Conservation (phyloP, 108 stramenopile species). For the Asterionellopsis glacialis region DNA sequence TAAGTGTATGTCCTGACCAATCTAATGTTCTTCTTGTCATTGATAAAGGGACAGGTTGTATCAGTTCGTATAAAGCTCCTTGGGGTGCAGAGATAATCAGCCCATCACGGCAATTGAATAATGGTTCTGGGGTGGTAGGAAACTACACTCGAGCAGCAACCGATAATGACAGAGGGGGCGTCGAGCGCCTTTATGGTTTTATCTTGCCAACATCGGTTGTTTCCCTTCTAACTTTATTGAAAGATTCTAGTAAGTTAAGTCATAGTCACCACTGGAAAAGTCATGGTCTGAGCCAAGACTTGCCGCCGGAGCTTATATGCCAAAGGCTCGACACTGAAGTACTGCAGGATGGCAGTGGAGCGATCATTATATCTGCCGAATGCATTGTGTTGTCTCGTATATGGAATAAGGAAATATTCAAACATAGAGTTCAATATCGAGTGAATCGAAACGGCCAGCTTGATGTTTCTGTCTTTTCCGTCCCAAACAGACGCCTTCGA, state of each 20-base stretch:
- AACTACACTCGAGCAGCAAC: slow-evolving; percentile 74
- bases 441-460: slow-evolving; percentile 24
- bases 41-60: slow-evolving; percentile 27
- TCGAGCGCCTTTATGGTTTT: slow-evolving; percentile 40
- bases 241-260: slow-evolving; percentile 17
- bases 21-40: slow-evolving; percentile 16
- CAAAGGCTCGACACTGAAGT: not conserved
- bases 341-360: not conserved
- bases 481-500: slow-evolving; percentile 12
- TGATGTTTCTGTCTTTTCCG: slow-evolving; percentile 9
- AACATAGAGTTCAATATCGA: slow-evolving; percentile 10
- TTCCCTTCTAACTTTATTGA: slow-evolving; percentile 8
- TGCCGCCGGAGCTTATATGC: slow-evolving; percentile 22
- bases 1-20: not conserved
- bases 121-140: slow-evolving; percentile 19
- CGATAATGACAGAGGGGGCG: slow-evolving; percentile 80
- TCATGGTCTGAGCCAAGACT: slow-evolving; percentile 26
- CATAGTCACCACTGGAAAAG: slow-evolving; percentile 37
- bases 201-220: slow-evolving; percentile 6
- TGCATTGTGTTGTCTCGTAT: not conserved
- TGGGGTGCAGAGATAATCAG: slow-evolving; percentile 17
- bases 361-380: not conserved
- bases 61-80: slow-evolving; percentile 10
- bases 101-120: not conserved
- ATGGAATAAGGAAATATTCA: not conserved